Evolutionary conservation across 129 eudicot genomes (phyloP), one percentile per base, ranked within the genome.

Genomic region (Pittosporum tobira): DNA sequence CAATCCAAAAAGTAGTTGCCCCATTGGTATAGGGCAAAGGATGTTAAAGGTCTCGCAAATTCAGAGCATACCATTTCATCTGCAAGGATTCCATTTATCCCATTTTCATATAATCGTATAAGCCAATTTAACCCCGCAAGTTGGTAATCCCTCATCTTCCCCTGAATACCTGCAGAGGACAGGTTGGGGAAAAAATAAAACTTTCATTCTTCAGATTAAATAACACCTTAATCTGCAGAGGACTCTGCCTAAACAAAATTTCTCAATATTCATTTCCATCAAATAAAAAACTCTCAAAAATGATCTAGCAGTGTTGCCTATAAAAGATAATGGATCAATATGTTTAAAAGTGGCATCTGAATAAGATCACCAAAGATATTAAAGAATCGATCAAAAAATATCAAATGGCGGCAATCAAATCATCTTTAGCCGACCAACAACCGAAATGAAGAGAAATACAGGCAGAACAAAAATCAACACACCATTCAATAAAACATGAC

Each of bases 91-190:
- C 96, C 99, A 71, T 93, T 93, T 38, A 93, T 93, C 28, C 99
- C 99, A 68, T 93, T 93, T 65, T 93, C 99, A 34, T 93, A 93
- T 24, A 93, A 67, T 63, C 99, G 63, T 25, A 93, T 93, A 54
- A 93, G 73, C 99, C 99, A 93, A 62, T 93, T 93, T 40, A 93
- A 73, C n/a, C 99, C 99, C 71, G 99, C 99, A 73, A 93, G 96
- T 68, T 93, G 99, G 69, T 87, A 93, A 69, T 93, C 99, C 79
- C 99, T 84, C 99, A 93, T 93, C 80, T 93, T 93, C 19, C 99
- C 99, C 30, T 83, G 93, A 70, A 93, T 93, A 46, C 99, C 96
- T 93, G 75, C 50, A 66, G 6, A 47, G 46, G 19, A 55, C 12
- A 62, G 62, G 18, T 19, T 22, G 18, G n/a, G 24, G 21, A 54